These are phyloP conservation scores for Cryptococcus amylolentus DNA, from an alignment of 1,284 basidiomycete genomes.

Conservation along the genomic window DNA sequence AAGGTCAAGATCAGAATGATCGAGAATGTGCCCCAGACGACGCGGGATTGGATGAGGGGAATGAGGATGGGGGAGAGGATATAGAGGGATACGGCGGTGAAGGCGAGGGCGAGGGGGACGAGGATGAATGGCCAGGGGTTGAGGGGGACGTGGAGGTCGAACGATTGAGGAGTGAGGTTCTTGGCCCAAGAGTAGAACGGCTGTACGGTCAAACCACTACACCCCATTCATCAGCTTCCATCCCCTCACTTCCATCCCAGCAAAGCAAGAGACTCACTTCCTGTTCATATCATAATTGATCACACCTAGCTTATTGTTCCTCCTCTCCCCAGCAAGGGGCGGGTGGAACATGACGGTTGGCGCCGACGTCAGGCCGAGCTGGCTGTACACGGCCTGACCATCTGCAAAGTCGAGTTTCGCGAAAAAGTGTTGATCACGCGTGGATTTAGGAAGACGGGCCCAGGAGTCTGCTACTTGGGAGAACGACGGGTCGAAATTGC, in stretches of 20 bases:
- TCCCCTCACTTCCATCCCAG: background rate
- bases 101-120: slow-evolving; percentile 57
- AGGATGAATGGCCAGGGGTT: slow-evolving; percentile 56
- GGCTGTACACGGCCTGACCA: slow-evolving; percentile 67
- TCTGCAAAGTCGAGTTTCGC: slow-evolving; percentile 83
- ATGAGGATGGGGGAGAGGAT: slow-evolving; percentile 55
- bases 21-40: slow-evolving; percentile 61
- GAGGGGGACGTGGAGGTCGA: slow-evolving; percentile 46
- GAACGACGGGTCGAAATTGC: slow-evolving; percentile 80
- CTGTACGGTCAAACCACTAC: slow-evolving; percentile 72
- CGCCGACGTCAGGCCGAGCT: slow-evolving; percentile 69
- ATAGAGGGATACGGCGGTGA: slow-evolving; percentile 22
- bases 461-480: slow-evolving; percentile 74
- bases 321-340: slow-evolving; percentile 65
- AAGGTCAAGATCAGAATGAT: slow-evolving; percentile 71
- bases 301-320: slow-evolving; percentile 55
- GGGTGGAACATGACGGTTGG: slow-evolving; percentile 77
- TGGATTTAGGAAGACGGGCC: slow-evolving; percentile 59
- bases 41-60: slow-evolving; percentile 65
- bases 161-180: slow-evolving; percentile 56
- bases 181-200: slow-evolving; percentile 73
- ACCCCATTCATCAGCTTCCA: slow-evolving; percentile 14
- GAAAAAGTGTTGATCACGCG: slow-evolving; percentile 80
- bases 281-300: slow-evolving; percentile 71
- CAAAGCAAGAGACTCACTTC: slow-evolving; percentile 51